Conservation (phyloP, 768 basidiomycete genomes). For the Tephrocybe sp. region DNA sequence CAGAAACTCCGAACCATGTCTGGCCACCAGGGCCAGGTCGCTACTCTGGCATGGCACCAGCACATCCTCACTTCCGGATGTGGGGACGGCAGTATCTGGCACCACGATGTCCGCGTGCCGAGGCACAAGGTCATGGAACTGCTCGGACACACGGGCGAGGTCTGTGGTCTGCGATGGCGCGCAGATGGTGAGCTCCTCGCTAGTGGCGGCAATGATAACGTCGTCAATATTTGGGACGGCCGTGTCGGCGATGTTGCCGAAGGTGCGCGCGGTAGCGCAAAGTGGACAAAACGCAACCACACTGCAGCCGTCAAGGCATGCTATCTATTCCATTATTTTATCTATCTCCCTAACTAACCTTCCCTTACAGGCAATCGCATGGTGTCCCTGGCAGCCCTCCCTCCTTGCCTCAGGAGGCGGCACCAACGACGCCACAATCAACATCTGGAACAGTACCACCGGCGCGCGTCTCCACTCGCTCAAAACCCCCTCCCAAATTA, state of each 20-base stretch:
- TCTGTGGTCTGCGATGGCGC: conserved; percentile 91
- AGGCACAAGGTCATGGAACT: conserved; percentile 90
- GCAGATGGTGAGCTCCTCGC: conserved; percentile 87
- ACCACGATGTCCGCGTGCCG: conserved; percentile 90
- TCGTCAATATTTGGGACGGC: conserved; percentile 97
- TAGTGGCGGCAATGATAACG: conserved; percentile 96
- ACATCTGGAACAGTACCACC: conserved; percentile 91
- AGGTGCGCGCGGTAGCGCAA: conserved; percentile 60
- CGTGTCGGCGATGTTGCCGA: conserved; percentile 59
- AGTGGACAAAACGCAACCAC: conserved; percentile 92
- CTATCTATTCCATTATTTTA: not conserved
- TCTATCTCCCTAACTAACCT: conserved; percentile 2
- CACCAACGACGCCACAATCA: conserved; percentile 88
- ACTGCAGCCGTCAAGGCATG: conserved; percentile 80
- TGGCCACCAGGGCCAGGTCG: conserved; percentile 84
- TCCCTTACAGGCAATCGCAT: conserved; percentile 75
- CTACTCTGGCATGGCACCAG: conserved; percentile 83
- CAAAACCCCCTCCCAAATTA: conserved; percentile 88
- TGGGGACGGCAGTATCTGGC: conserved; percentile 93
- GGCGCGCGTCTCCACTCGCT: conserved; percentile 89
- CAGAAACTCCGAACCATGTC: conserved; percentile 88
- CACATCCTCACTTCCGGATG: conserved; percentile 89
- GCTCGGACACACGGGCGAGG: conserved; percentile 87
- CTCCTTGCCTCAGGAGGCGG: conserved; percentile 94
- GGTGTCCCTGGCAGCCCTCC: conserved; percentile 96